A percentile compares a stretch with the other conserved stretches of the same genome.
Conservation (phyloP, 75 land plant genomes). For the Pseudotsuga menziesii region DNA sequence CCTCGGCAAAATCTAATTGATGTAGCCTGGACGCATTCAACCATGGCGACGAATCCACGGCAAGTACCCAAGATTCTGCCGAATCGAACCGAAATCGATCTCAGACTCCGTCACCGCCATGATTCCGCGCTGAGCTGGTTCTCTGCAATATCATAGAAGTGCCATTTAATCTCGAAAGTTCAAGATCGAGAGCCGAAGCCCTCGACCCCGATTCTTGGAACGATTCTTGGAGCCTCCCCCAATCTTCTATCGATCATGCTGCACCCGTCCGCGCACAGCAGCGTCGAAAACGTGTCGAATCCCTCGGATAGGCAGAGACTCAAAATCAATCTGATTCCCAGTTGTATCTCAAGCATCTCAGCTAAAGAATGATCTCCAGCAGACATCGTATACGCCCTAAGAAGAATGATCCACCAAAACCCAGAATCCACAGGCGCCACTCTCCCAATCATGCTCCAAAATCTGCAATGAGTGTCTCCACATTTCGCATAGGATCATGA, state of each 20-base stretch:
- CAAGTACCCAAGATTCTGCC: too few species aligned
- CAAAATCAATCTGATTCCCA: constrained; percentile 50
- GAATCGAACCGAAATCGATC: too few species aligned
- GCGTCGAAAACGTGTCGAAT: constrained; percentile 68
- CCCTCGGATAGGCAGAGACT: constrained; percentile 60
- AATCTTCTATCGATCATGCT: constrained; percentile 63
- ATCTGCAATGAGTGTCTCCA: constrained; percentile 52
- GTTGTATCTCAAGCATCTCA: constrained; percentile 50
- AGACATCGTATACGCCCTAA: constrained; percentile 48
- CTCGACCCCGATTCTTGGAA: too few species aligned
- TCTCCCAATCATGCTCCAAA: constrained; percentile 72
- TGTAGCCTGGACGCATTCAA: too few species aligned
- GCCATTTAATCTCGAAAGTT: too few species aligned
- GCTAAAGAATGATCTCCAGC: constrained; percentile 52
- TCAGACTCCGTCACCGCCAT: too few species aligned
- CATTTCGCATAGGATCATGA: constrained; percentile 26
- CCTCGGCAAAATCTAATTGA: too few species aligned
- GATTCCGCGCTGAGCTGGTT: too few species aligned
- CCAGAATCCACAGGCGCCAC: constrained; percentile 78
- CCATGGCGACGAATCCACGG: too few species aligned
- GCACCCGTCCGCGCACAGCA: constrained; percentile 69
- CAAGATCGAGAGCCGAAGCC: too few species aligned
- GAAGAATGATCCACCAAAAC: constrained; percentile 75
- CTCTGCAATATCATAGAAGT: too few species aligned
- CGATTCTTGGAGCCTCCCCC: too few species aligned